These are phyloP conservation scores for Rubus parviflorus DNA, from an alignment of 306 rosid genomes.

Conservation along the genomic window DNA sequence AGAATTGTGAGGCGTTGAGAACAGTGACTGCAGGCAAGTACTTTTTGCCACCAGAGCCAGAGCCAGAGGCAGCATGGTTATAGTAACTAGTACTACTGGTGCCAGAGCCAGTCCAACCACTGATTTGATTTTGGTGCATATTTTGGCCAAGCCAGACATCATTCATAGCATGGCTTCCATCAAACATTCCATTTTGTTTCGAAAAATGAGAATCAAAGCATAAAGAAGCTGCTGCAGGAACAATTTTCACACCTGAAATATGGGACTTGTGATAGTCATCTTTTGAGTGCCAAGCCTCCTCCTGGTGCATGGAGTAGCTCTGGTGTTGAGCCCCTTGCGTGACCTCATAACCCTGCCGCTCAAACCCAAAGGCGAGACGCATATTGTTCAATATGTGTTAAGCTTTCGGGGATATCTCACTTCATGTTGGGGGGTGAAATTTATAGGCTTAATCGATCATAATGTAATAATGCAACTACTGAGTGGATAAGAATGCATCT, in stretches of 20 bases:
- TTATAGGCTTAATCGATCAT: constrained; percentile 1
- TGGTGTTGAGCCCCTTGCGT: constrained; percentile 28
- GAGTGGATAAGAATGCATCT: constrained; percentile 22
- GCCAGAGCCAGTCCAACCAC: neutral
- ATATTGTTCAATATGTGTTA: constrained; percentile 9
- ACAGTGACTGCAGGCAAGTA: neutral
- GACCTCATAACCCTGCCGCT: constrained; percentile 25
- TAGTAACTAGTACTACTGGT: neutral
- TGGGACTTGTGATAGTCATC: constrained; percentile 15
- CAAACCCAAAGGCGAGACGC: constrained; percentile 24
- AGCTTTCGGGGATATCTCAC: neutral
- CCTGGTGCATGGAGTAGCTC: constrained; percentile 28
- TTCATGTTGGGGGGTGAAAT: neutral
- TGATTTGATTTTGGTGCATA: neutral
- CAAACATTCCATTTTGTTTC: constrained; percentile 1
- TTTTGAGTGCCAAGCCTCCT: constrained; percentile 25
- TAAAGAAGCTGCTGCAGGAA: neutral
- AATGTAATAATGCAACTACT: neutral
- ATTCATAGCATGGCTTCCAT: constrained; percentile 10
- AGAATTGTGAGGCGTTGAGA: neutral
- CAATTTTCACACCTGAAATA: constrained; percentile 17
- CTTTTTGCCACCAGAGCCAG: constrained; percentile 11
- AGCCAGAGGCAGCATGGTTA: neutral
- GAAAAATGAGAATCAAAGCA: neutral
- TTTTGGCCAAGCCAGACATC: constrained; percentile 15